Conservation (phyloP, 2,329 filamentous ascomycete genomes). For the Gremmenia infestans region DNA sequence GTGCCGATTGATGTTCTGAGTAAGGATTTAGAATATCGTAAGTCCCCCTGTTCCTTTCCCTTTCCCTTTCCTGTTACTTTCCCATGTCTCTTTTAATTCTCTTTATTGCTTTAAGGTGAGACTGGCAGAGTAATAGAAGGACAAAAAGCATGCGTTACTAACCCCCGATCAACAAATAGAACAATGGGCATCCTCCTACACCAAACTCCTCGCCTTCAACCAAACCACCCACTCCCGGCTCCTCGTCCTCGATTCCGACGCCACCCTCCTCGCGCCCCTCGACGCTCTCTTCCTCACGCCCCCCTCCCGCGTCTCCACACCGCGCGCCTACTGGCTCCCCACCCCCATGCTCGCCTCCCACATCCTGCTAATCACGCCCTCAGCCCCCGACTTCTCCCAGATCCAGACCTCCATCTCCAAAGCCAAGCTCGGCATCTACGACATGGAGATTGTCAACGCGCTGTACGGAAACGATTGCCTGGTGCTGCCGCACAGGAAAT, state of each 20-base stretch:
- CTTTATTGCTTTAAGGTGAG: too few relatives aligned
- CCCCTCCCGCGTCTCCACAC: conserved; percentile 56
- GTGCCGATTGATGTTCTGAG: conserved; percentile 39
- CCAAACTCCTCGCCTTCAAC: conserved; percentile 65
- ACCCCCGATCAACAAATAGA: neutral
- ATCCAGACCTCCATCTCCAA: conserved; percentile 25
- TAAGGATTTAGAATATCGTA: conserved; percentile 34
- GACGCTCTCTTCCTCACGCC: conserved; percentile 70
- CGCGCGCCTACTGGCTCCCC: conserved; percentile 65
- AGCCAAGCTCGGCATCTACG: conserved; percentile 35
- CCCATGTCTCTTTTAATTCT: too few relatives aligned
- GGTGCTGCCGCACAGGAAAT: conserved; percentile 51
- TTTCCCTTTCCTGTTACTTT: neutral
- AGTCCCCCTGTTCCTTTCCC: conserved; percentile 8
- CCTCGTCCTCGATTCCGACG: conserved; percentile 60
- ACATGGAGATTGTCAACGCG: conserved; percentile 42
- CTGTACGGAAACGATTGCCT: conserved; percentile 25
- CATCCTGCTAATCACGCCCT: conserved; percentile 57
- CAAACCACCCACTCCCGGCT: conserved; percentile 50
- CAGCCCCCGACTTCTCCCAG: conserved; percentile 44
- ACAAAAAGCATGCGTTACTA: neutral
- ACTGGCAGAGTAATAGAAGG: neutral
- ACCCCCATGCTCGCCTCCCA: conserved; percentile 53
- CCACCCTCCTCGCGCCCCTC: conserved; percentile 56
- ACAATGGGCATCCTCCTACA: conserved; percentile 43